These are phyloP conservation scores for Aureobasidium zeae DNA, from an alignment of 2,329 filamentous ascomycete species.

Conservation along the genomic window DNA sequence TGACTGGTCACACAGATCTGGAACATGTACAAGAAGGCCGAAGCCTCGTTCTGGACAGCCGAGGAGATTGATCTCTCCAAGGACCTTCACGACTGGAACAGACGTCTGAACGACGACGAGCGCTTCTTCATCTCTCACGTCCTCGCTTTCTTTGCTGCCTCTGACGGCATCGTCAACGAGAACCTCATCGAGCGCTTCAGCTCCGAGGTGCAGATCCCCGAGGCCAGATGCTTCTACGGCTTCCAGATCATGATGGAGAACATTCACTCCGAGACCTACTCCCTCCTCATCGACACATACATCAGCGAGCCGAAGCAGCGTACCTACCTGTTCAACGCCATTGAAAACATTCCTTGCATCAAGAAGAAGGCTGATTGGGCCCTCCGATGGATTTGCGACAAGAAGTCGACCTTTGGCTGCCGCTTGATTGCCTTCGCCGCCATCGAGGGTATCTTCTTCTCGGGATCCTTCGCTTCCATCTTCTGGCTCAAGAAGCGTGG, in stretches of 20 bases:
- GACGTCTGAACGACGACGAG: constrained; percentile 92
- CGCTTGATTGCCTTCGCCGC: constrained; percentile 94
- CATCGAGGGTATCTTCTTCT: constrained; percentile 99
- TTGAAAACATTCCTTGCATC: constrained; percentile 98
- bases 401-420: constrained; percentile 87
- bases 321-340: constrained; percentile 92
- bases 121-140: constrained; percentile 98
- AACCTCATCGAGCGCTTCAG: constrained; percentile 98
- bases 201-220: constrained; percentile 89
- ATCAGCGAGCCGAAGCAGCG: constrained; percentile 96
- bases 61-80: constrained; percentile 99
- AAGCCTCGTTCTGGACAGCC: constrained; percentile 99
- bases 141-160: constrained; percentile 96
- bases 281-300: constrained; percentile 96
- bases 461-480: constrained; percentile 94
- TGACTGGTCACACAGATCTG: constrained; percentile 63
- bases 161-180: constrained; percentile 98
- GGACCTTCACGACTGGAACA: constrained; percentile 98
- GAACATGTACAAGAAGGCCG: constrained; percentile 99
- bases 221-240: constrained; percentile 98
- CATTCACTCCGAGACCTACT: constrained; percentile 99
- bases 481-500: constrained; percentile 99
- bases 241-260: constrained; percentile 99
- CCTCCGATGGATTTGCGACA: constrained; percentile 86
- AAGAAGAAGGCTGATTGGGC: constrained; percentile 99